phyloP scores from a whole-genome alignment of 2,329 filamentous ascomycete species.

The Botrytis medusae region DNA sequence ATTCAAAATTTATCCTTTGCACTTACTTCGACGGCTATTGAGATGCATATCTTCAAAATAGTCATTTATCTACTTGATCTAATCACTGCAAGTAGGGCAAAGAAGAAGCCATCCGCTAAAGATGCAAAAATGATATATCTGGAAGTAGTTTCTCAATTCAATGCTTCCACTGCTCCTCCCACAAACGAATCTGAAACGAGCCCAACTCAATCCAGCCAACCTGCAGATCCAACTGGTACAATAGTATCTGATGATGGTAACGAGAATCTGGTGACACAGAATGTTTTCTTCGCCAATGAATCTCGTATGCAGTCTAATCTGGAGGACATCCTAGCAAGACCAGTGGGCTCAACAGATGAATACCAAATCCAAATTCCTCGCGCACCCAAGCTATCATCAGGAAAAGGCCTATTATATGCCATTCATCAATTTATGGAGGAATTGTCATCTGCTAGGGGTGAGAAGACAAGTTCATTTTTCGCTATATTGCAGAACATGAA shows the following conservation, averaged over 20 bases:
- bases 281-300: too few relatives aligned
- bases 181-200: background rate
- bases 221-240: background rate
- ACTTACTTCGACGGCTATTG: background rate
- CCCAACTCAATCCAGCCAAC: background rate
- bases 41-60: background rate
- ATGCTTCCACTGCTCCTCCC: background rate
- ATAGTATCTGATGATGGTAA: background rate
- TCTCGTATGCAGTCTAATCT: background rate
- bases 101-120: background rate
- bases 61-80: background rate
- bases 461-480: background rate
- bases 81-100: background rate
- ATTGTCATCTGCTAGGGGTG: background rate
- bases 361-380: background rate
- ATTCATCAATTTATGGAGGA: background rate
- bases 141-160: background rate
- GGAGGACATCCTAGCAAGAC: background rate
- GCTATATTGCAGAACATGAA: background rate
- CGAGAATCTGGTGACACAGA: fast-evolving
- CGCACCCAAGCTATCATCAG: background rate
- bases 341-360: background rate
- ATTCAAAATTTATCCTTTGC: background rate
- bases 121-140: background rate
- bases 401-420: background rate